Evolutionary conservation across 1,139 yeast species (phyloP).

Genomic region (Kodamaea fungicola): DNA sequence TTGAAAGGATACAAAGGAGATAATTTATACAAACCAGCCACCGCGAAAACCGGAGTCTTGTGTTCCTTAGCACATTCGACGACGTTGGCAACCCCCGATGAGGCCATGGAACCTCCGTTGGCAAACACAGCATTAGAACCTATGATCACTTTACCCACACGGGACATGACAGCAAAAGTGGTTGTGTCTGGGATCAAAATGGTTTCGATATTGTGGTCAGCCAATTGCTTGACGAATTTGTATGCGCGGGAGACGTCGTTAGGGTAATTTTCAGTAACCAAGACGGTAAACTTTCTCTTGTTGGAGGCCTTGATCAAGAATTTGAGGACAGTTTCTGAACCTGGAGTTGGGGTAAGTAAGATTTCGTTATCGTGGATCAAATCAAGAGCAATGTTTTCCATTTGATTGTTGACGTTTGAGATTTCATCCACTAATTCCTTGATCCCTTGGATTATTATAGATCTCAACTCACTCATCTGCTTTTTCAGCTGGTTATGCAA

Average conservation of each 20-base stretch:
- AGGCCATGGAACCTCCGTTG: slow-evolving; percentile 90
- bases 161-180: slow-evolving; percentile 91
- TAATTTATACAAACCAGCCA: slow-evolving; percentile 89
- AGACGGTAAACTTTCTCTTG: slow-evolving; percentile 87
- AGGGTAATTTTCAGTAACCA: slow-evolving; percentile 91
- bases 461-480: slow-evolving; percentile 66
- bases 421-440: slow-evolving; percentile 92
- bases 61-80: slow-evolving; percentile 96
- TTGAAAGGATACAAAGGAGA: slow-evolving; percentile 95
- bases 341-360: slow-evolving; percentile 89
- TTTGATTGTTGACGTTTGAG: slow-evolving; percentile 82
- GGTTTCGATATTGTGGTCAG: slow-evolving; percentile 85
- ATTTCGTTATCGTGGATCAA: slow-evolving; percentile 94
- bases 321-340: slow-evolving; percentile 82
- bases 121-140: slow-evolving; percentile 93
- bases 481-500: slow-evolving; percentile 33
- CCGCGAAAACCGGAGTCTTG: slow-evolving; percentile 92
- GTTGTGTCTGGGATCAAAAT: slow-evolving; percentile 91
- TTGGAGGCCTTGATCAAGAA: slow-evolving; percentile 83
- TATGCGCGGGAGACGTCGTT: slow-evolving; percentile 77
- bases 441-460: slow-evolving; percentile 90
- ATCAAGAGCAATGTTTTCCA: slow-evolving; percentile 87
- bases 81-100: slow-evolving; percentile 88
- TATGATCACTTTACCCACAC: slow-evolving; percentile 93
- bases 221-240: slow-evolving; percentile 71